phyloP scores from a whole-genome alignment of 2,329 filamentous ascomycete genomes.

The Fusarium ambrosium region DNA sequence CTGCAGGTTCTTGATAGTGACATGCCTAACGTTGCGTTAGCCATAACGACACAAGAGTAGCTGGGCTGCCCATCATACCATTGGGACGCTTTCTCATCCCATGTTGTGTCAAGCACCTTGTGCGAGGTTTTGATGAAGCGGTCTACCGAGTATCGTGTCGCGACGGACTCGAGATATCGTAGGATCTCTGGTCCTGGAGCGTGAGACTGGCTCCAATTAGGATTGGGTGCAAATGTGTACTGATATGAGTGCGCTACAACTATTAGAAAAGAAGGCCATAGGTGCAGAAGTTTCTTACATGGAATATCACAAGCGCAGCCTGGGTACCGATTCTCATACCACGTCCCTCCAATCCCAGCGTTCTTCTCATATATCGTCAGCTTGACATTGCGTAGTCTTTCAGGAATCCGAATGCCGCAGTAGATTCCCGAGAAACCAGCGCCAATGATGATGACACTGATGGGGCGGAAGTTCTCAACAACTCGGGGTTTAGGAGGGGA shows the following conservation, averaged over 20 bases:
- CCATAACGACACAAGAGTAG: neutral
- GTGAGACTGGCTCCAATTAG: neutral
- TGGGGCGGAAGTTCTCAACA: slow-evolving; percentile 6
- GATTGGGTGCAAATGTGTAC: neutral
- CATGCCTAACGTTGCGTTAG: neutral
- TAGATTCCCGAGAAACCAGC: slow-evolving; percentile 12
- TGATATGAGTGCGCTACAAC: neutral
- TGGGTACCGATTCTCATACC: slow-evolving; percentile 10
- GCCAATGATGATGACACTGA: slow-evolving; percentile 6
- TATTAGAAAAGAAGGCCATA: neutral
- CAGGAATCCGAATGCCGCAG: slow-evolving; percentile 6
- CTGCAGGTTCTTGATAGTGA: neutral
- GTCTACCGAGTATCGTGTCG: neutral
- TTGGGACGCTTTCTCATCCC: neutral
- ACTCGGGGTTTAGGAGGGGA: neutral
- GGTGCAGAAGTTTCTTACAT: neutral
- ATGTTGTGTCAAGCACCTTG: neutral
- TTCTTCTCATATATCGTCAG: slow-evolving; percentile 16
- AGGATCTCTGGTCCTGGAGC: neutral
- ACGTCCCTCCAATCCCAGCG: slow-evolving; percentile 5
- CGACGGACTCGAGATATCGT: neutral
- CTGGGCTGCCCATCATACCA: neutral
- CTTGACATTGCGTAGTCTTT: slow-evolving; percentile 5
- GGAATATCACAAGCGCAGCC: slow-evolving; percentile 7
- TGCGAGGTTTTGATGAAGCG: neutral